Evolutionary conservation across 140 eudicot genomes (phyloP), one percentile per base, ranked within the genome.

Genomic region (Anethum foeniculum): DNA sequence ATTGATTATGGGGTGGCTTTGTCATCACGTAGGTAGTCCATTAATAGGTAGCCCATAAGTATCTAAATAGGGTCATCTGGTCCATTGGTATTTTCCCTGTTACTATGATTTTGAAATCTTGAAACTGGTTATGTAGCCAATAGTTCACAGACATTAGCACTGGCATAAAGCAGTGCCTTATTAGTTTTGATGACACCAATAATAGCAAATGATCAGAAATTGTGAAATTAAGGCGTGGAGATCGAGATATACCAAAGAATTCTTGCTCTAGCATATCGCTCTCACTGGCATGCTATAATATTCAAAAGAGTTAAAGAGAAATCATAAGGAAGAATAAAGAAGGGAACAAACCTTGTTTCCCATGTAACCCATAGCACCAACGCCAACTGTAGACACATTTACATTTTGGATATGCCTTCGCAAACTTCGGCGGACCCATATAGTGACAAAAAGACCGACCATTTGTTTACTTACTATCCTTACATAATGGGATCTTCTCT

Each of bases 401-500:
- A 89, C 86, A 79, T 89, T 89, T 62, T 83, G 86, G 69, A 89
- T 85, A 67, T 87, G 89, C 77, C 85, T 86, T 78, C 87, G 72
- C 84, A 89, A 81, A 77, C 84, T 81, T 86, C 87, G 82, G 69
- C 81, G 85, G 44, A 86, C 87, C 92, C 92, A 89, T 65, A 89
- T 85, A 30, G 90, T 89, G 38, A 89, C 79, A 77, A 89, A 89
- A 62, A 89, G 83, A 56, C 93, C 93, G 44, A 89, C 93, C 93
- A 89, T 89, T 79, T 89, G 93, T 84, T 87, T 89, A 82, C 90
- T 89, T 46, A 85, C 89, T 11, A 89, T 85, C 79, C 88, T 85
- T 65, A 82, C 85, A 85, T 88, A 88, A 52, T 77, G 78, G 5
- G 84, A 46, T 71, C 69, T 84, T 82, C 85, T 80, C 71, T 85